Conservation (phyloP, 1,284 basidiomycete genomes). For the Cutaneotrichosporon cutaneum region DNA sequence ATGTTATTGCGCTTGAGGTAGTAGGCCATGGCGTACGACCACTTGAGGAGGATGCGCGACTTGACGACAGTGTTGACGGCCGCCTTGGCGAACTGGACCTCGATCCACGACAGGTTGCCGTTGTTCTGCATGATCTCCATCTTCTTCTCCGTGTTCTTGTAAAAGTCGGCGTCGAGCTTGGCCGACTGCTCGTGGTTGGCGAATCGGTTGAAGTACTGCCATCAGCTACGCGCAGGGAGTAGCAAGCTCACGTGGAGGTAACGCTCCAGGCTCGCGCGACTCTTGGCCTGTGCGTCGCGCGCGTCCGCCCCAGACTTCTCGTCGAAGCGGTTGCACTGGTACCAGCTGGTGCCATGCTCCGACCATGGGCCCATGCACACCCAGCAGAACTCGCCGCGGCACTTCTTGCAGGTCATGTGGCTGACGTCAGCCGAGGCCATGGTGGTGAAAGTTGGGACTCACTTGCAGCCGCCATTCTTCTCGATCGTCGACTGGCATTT, state of each 20-base stretch:
- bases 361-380: conserved; percentile 80
- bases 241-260: conserved; percentile 83
- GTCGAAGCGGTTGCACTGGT: conserved; percentile 96
- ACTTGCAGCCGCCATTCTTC: conserved; percentile 99
- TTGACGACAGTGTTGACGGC: conserved; percentile 87
- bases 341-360: conserved; percentile 97
- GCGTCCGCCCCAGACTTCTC: conserved; percentile 87
- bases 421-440: conserved; percentile 53
- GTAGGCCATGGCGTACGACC: conserved; percentile 99
- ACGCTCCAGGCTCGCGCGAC: conserved; percentile 83
- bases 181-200: conserved; percentile 98
- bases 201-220: conserved; percentile 90
- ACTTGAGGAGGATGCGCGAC: conserved; percentile 94
- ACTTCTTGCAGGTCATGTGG: conserved; percentile 99
- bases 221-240: background rate
- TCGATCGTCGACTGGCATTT: conserved; percentile 96
- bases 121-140: conserved; percentile 99
- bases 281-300: conserved; percentile 82
- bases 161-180: conserved; percentile 87
- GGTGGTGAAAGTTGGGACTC: conserved; percentile 48
- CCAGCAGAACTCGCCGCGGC: conserved; percentile 79
- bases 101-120: conserved; percentile 92
- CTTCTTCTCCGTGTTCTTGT: conserved; percentile 96
- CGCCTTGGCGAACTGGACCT: conserved; percentile 98
- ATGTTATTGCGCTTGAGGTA: conserved; percentile 81